These are phyloP conservation scores for Penicillium sp. DNA, from an alignment of 2,329 filamentous ascomycete species.

Conservation along the genomic window DNA sequence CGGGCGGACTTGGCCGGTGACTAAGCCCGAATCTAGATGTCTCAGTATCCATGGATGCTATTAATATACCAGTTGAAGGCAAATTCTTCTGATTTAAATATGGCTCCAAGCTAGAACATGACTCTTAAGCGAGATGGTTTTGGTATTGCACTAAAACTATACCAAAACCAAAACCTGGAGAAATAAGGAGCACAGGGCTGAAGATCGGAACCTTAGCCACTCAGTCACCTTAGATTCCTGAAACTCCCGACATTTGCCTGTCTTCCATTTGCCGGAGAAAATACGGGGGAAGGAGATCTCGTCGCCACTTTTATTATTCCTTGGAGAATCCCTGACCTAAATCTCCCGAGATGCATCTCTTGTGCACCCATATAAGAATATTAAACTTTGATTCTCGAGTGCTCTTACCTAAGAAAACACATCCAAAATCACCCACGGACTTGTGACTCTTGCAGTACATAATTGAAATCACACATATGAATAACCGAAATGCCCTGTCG, in stretches of 20 bases:
- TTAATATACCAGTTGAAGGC: conserved; percentile 12
- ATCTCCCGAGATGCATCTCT: conserved; percentile 2
- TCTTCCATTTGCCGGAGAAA: conserved; percentile 28
- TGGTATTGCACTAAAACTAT: not conserved
- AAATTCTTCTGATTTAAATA: not conserved
- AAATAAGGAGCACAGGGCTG: conserved; percentile 23
- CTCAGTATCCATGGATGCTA: conserved; percentile 11
- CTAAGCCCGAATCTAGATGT: conserved; percentile 11
- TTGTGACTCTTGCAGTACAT: conserved; percentile 9
- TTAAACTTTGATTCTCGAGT: not conserved
- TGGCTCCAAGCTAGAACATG: not conserved
- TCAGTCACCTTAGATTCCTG: conserved; percentile 29
- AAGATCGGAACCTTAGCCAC: conserved; percentile 23
- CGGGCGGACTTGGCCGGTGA: conserved; percentile 6
- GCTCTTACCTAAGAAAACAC: not conserved
- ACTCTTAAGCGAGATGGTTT: not conserved
- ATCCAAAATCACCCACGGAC: not conserved
- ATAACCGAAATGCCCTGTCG: conserved; percentile 5
- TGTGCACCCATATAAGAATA: not conserved
- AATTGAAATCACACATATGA: conserved; percentile 11
- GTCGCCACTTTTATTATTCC: conserved; percentile 21
- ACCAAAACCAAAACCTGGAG: conserved; percentile 8
- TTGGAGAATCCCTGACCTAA: conserved; percentile 21
- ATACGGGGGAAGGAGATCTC: conserved; percentile 23
- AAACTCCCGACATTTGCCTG: conserved; percentile 31